Percentiles rank a stretch among this genome's conserved stretches.
Conservation (phyloP, 805 yeast species). For the Novakomyces olei region DNA sequence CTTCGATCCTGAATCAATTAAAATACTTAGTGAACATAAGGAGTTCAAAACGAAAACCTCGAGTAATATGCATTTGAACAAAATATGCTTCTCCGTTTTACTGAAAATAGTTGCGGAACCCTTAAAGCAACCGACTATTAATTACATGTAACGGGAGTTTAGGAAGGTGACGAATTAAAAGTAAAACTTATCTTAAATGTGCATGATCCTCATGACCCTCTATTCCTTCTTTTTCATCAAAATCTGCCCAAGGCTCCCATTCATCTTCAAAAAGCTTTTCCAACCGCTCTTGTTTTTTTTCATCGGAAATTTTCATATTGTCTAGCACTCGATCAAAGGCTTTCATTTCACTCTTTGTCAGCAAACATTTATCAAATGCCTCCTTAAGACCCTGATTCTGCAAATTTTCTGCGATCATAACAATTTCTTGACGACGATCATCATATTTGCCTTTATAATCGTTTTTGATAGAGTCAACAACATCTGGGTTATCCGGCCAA, state of each 20-base stretch:
- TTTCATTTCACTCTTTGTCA: constrained; percentile 20
- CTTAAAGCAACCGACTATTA: too few species aligned
- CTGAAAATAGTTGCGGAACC: too few species aligned
- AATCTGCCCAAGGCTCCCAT: constrained; percentile 22
- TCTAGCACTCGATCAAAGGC: constrained; percentile 14
- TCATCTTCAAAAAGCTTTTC: constrained; percentile 19
- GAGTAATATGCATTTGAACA: too few species aligned
- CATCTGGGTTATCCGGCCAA: constrained; percentile 17
- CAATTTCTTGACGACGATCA: constrained; percentile 26
- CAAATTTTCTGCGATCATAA: constrained; percentile 22
- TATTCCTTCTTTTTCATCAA: constrained; percentile 9
- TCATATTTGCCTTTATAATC: constrained; percentile 23
- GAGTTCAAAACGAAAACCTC: too few species aligned
- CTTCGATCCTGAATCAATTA: too few species aligned
- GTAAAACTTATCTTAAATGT: too few species aligned
- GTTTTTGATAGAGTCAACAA: constrained; percentile 15
- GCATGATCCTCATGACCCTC: constrained; percentile 3
- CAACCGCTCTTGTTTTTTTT: constrained; percentile 11
- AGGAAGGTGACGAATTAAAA: too few species aligned
- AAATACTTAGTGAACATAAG: too few species aligned
- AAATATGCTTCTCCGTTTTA: too few species aligned
- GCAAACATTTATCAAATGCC: constrained; percentile 19
- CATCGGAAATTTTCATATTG: constrained; percentile 15
- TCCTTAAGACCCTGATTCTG: constrained; percentile 15
- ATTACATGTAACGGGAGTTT: too few species aligned